A percentile compares a stretch with the other conserved stretches of the same genome.
phyloP scores from a whole-genome alignment of 2,329 filamentous ascomycete genomes.

The Fulvia fulva region DNA sequence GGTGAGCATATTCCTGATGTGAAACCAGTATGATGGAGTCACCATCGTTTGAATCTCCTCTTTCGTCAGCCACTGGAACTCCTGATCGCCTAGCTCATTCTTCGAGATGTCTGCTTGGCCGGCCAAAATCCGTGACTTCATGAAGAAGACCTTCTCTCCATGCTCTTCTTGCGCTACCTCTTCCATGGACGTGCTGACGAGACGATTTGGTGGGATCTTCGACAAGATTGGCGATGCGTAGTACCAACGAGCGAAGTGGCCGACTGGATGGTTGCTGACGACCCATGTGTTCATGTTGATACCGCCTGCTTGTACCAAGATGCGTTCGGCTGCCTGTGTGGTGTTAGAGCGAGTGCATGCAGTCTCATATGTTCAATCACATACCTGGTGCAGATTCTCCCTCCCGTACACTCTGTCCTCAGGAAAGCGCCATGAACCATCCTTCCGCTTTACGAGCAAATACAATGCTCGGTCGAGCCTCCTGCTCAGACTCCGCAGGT shows the following conservation, averaged over 20 bases:
- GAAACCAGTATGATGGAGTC: constrained; percentile 64
- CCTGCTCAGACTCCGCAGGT: constrained; percentile 74
- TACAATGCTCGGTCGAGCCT: constrained; percentile 80
- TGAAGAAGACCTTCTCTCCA: constrained; percentile 87
- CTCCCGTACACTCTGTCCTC: constrained; percentile 62
- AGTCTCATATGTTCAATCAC: constrained; percentile 28
- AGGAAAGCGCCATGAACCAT: constrained; percentile 78
- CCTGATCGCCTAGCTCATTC: constrained; percentile 68
- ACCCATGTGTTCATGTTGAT: constrained; percentile 99
- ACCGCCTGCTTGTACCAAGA: constrained; percentile 72
- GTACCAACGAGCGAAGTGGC: too few species aligned
- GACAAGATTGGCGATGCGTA: constrained; percentile 37
- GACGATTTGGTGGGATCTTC: constrained; percentile 23
- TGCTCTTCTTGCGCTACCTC: constrained; percentile 42
- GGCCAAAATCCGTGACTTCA: constrained; percentile 94
- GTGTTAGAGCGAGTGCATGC: constrained; percentile 15
- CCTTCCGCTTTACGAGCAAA: constrained; percentile 70
- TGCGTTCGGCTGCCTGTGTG: constrained; percentile 71
- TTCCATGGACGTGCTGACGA: constrained; percentile 24
- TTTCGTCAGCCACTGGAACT: constrained; percentile 90
- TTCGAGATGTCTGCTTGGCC: constrained; percentile 79
- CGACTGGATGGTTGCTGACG: too few species aligned
- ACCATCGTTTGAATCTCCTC: constrained; percentile 73
- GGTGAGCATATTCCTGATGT: constrained; percentile 77
- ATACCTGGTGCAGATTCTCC: constrained; percentile 79